Base-by-base conservation (phyloP, 805 yeast species). In the Saturnispora bothae region DNA sequence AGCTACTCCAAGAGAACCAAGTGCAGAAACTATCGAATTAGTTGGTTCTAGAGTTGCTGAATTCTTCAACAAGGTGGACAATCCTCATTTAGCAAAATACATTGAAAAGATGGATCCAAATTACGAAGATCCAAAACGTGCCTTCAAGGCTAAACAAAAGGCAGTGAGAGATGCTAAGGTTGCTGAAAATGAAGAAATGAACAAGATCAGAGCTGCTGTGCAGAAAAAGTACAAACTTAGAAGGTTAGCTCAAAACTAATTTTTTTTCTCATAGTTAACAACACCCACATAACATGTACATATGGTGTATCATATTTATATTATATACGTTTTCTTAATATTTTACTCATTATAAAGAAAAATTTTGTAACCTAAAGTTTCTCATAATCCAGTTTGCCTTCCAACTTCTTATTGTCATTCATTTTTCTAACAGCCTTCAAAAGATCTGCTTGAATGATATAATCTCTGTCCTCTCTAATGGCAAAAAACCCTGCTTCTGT, bases 361-460 rank as follows among this genome's bases (percentile, higher is more conserved):
- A n/a, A n/a, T n/a, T n/a, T n/a, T n/a, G n/a, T 6, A 9, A 12
- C 4, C 33, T 66, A 92, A 57, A 92, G 66, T 69, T 92, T 92
- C 66, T 92, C 94, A 60, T 92, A 92, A 53, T 89, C 97, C 45
- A 89, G 65, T 60, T 83, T 83, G 47, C 97, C 97, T 66, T 92
- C 98, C 60, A 92, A 72, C 64, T 92, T 92, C 80, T 92, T 92
- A 39, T 85, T 80, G 59, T 92, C 98, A 17, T 89, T 88, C 43
- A 92, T 96, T 66, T 92, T 92, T 63, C 99, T 76, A 32, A 86
- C 97, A 14, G 99, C 99, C 63, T 92, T 92, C 89, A 92, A 82
- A 61, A 92, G 59, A 66, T 92, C 99, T 52, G 82, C 78, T 59
- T 92, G 98, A 38, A 84, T 59, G 51, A 92, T 85, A 63, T 84